Evolutionary conservation across 2,329 filamentous ascomycete genomes (phyloP).

Genomic region (Fusarium poae): DNA sequence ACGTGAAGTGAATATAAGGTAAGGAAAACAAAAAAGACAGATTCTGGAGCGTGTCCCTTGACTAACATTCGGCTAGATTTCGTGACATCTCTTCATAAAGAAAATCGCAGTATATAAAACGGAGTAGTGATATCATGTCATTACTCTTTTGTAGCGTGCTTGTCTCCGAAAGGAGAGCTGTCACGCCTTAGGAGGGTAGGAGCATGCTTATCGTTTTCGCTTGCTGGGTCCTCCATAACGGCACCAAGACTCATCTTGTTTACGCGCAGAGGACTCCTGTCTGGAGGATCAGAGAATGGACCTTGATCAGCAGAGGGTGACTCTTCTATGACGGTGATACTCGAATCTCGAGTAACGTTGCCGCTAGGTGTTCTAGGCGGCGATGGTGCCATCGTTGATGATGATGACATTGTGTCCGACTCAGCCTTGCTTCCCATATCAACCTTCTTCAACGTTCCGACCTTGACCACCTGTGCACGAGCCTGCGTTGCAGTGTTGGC

Average conservation of each 20-base stretch:
- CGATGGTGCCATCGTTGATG: conserved; percentile 35
- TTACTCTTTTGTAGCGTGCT: conserved; percentile 67
- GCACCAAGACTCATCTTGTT: conserved; percentile 64
- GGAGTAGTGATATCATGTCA: conserved; percentile 11
- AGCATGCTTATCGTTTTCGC: conserved; percentile 53
- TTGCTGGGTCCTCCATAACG: conserved; percentile 65
- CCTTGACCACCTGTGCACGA: conserved; percentile 71
- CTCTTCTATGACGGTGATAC: conserved; percentile 64
- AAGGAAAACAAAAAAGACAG: conserved; percentile 31
- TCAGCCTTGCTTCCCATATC: conserved; percentile 56
- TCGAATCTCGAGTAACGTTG: conserved; percentile 56
- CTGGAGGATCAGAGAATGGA: conserved; percentile 70
- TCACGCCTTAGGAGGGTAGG: conserved; percentile 49
- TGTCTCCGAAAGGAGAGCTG: conserved; percentile 69
- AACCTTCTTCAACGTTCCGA: conserved; percentile 65
- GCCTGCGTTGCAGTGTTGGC: conserved; percentile 70
- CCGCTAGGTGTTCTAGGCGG: conserved; percentile 43
- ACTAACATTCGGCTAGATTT: conserved; percentile 40
- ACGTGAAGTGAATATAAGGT: conserved; percentile 43
- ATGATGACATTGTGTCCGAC: conserved; percentile 50
- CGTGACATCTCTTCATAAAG: conserved; percentile 38
- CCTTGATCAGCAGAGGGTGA: conserved; percentile 66
- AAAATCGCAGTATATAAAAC: conserved; percentile 37
- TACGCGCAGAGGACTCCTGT: conserved; percentile 47
- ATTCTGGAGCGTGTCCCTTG: conserved; percentile 23